Conservation (phyloP, 441 rosid genomes). For the Jatropha podagrica region DNA sequence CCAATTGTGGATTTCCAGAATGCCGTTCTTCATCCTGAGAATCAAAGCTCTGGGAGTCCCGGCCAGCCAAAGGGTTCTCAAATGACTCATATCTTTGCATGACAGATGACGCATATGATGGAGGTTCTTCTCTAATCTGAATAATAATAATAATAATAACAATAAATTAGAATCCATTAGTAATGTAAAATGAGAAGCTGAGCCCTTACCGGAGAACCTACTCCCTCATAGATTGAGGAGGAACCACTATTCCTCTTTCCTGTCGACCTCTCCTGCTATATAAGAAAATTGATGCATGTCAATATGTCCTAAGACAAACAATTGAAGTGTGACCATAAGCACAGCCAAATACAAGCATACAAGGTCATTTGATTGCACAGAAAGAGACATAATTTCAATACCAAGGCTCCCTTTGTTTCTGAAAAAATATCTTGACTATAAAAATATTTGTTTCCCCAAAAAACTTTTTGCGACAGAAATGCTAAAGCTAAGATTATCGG, state of each 20-base stretch:
- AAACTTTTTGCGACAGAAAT: too few species aligned
- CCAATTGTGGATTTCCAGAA: constrained; percentile 64
- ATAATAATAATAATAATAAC: neutral
- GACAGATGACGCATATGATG: constrained; percentile 70
- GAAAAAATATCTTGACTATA: too few species aligned
- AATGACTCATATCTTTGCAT: constrained; percentile 63
- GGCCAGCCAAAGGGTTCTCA: constrained; percentile 59
- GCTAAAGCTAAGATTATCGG: too few species aligned
- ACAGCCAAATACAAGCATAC: neutral
- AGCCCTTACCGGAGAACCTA: constrained; percentile 67
- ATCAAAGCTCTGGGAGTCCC: constrained; percentile 62
- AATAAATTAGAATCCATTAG: constrained; percentile 21
- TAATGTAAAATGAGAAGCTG: neutral
- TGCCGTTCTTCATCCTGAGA: constrained; percentile 60
- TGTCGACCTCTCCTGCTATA: constrained; percentile 48
- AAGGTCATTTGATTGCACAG: neutral
- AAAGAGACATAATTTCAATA: neutral
- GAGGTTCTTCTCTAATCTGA: constrained; percentile 80
- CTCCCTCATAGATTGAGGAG: constrained; percentile 62
- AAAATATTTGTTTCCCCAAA: too few species aligned
- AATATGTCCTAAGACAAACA: neutral
- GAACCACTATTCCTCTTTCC: constrained; percentile 51
- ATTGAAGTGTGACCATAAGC: neutral
- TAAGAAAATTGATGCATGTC: constrained; percentile 16
- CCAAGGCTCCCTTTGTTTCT: too few species aligned